These are phyloP conservation scores for Boeremia lycopersici DNA, from an alignment of 2,329 filamentous ascomycete species.

Conservation along the genomic window DNA sequence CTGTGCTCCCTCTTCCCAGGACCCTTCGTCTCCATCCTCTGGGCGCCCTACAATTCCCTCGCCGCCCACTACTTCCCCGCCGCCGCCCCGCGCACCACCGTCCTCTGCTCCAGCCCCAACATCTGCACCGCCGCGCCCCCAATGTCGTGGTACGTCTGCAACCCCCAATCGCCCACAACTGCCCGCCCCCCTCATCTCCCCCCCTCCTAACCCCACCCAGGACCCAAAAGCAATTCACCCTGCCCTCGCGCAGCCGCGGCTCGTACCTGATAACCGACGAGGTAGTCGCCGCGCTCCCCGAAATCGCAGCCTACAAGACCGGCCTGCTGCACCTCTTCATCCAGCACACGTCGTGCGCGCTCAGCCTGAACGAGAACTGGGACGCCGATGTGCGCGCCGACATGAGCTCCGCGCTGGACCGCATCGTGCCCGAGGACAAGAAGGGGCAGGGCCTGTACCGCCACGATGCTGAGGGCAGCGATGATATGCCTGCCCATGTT, in stretches of 20 bases:
- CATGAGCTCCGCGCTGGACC: constrained; percentile 92
- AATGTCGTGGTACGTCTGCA: constrained; percentile 39
- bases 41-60: constrained; percentile 41
- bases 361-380: constrained; percentile 92
- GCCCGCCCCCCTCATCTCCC: background rate
- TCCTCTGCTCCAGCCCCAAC: constrained; percentile 34
- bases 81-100: constrained; percentile 25
- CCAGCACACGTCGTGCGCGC: constrained; percentile 91
- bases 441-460: constrained; percentile 68
- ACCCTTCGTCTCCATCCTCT: constrained; percentile 52
- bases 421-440: constrained; percentile 82
- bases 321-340: constrained; percentile 79
- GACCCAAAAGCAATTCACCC: constrained; percentile 80
- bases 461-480: constrained; percentile 82
- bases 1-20: constrained; percentile 58
- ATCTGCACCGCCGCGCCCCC: constrained; percentile 30
- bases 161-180: background rate
- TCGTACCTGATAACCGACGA: constrained; percentile 88
- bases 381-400: constrained; percentile 85
- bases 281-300: constrained; percentile 73
- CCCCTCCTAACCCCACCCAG: constrained; percentile 14
- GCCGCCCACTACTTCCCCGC: constrained; percentile 31
- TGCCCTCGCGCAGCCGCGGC: constrained; percentile 78
- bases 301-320: constrained; percentile 82
- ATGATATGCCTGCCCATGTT: constrained; percentile 97